Evolutionary conservation across 805 yeast species (phyloP), one percentile per base, ranked within the genome.

Genomic region (Brettanomyces naardenensis): DNA sequence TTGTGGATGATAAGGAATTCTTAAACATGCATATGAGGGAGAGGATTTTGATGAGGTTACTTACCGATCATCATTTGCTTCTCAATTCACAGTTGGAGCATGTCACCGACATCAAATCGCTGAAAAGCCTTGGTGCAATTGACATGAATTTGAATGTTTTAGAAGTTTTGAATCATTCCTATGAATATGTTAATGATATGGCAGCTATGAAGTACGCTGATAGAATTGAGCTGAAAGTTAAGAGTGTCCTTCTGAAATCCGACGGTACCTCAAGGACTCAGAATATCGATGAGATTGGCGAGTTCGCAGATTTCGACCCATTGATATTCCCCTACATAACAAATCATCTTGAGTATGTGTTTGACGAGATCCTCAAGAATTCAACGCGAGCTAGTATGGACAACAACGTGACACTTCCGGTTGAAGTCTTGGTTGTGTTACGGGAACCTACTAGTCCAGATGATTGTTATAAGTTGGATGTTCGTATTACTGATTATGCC

Each of bases 321-420:
- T 65, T 84, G 13, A 61, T 63, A 19, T 76, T 89, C 54, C 90
- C 96, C 0, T 90, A 87, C 56, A 81, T 90, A 31, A 86, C 92
- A 17, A 79, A 80, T 32, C 95, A 89, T 54, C 59, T 92, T 37
- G 96, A 90, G 54, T 90, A 92, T 53, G 77, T 90, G 35, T 66
- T 88, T 40, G 85, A 85, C 18, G 98, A 90, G 61, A 62, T 90
- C 17, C 68, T 90, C 48, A 90, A 90, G 59, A 90, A 90, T 58
- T 74, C 95, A 5, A 78, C 82, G 44, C 64, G 96, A 38, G 95
- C 98, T 0, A 88, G 84, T 38, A 80, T 90, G 37, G 97, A 90
- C 55, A 75, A 74, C 39, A 53, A 63, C 15, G 59, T 68, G 6
- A 61, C 28, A n/a, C 45, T 52, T 4, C 80, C 82, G 7, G 59